A percentile compares a stretch with the other conserved stretches of the same genome.
phyloP scores from a whole-genome alignment of 352 stramenopile genomes.

The Thalassiosira ordinaria region DNA sequence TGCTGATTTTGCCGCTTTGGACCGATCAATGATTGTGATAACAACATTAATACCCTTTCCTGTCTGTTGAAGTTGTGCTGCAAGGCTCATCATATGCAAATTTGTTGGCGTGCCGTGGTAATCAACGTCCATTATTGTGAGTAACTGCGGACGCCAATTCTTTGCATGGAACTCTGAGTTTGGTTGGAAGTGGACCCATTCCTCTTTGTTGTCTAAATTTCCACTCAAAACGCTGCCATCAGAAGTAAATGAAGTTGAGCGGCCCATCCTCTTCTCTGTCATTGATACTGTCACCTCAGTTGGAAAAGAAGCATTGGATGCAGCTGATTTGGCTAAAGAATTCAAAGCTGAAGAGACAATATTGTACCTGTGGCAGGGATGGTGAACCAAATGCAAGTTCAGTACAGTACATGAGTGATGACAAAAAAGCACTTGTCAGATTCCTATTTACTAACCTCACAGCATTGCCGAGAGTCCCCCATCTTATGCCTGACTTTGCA shows the following conservation, averaged over 20 bases:
- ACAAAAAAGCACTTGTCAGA: too few relatives aligned
- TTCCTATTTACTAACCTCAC: conserved; percentile 24
- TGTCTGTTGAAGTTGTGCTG: conserved; percentile 82
- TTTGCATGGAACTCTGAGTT: conserved; percentile 78
- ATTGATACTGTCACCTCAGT: conserved; percentile 26
- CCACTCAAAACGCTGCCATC: conserved; percentile 28
- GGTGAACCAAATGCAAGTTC: too few relatives aligned
- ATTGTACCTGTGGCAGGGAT: conserved; percentile 43
- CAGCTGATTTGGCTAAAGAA: conserved; percentile 38
- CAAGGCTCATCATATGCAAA: conserved; percentile 73
- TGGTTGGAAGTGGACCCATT: conserved; percentile 42
- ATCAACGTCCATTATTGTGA: conserved; percentile 81
- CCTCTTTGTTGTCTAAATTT: conserved; percentile 24
- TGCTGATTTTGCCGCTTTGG: conserved; percentile 54
- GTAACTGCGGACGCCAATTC: conserved; percentile 85
- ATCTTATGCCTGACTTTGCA: conserved; percentile 28
- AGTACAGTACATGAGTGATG: too few relatives aligned
- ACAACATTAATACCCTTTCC: conserved; percentile 60
- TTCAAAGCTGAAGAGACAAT: conserved; percentile 40
- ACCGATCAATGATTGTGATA: conserved; percentile 48
- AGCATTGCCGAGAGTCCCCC: conserved; percentile 41
- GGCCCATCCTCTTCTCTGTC: conserved; percentile 12
- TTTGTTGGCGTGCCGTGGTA: conserved; percentile 66
- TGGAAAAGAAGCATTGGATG: conserved; percentile 14
- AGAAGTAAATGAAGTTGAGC: background rate